These are phyloP conservation scores for Cystobasidium ongulense DNA, from an alignment of 768 basidiomycete species.

Conservation along the genomic window DNA sequence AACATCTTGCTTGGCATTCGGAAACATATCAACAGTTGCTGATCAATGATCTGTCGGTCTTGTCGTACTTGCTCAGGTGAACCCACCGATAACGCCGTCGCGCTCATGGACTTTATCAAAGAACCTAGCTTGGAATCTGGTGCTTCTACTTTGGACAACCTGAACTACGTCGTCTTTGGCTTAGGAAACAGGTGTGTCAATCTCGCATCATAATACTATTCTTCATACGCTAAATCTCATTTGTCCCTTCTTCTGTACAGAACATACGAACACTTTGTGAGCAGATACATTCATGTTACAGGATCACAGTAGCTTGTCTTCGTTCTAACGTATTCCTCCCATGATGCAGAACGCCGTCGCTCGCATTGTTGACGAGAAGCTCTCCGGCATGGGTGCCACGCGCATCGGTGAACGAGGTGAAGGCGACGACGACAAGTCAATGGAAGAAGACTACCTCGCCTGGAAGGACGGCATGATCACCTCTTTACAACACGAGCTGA, in stretches of 20 bases:
- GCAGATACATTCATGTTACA: neutral
- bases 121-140: conserved; percentile 80
- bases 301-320: conserved; percentile 50
- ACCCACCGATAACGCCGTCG: conserved; percentile 94
- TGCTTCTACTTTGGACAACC: conserved; percentile 62
- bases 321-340: conserved; percentile 89
- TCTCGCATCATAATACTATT: conserved; percentile 39
- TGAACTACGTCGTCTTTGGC: conserved; percentile 91
- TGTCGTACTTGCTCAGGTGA: conserved; percentile 48
- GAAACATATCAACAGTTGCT: too few relatives aligned
- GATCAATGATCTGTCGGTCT: neutral
- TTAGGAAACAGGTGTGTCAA: conserved; percentile 53
- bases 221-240: neutral
- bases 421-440: conserved; percentile 97
- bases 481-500: conserved; percentile 68
- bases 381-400: conserved; percentile 69
- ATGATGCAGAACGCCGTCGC: conserved; percentile 58
- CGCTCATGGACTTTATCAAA: conserved; percentile 81
- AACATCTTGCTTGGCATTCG: neutral
- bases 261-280: neutral
- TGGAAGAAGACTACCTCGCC: conserved; percentile 98
- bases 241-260: neutral
- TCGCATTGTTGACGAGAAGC: conserved; percentile 62
- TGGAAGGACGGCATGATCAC: conserved; percentile 99
- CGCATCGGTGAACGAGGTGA: conserved; percentile 86